Conservation (phyloP, 106 monocot species). For the Dendrobium chrysotoxum region DNA sequence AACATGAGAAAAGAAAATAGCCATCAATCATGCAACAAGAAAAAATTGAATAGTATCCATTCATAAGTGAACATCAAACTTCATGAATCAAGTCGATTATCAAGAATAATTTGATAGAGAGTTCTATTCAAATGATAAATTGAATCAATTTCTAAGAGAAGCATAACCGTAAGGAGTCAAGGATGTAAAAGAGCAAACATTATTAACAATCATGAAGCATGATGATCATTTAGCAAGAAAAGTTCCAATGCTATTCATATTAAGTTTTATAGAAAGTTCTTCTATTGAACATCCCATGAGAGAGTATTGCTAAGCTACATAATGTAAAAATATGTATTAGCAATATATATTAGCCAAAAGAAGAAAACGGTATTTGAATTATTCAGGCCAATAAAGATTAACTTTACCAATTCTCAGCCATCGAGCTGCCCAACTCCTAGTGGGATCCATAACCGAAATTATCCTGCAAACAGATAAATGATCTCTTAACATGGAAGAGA, state of each 20-base stretch:
- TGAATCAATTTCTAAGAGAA: background rate
- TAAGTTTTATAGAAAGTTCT: background rate
- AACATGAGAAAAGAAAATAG: background rate
- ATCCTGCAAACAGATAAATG: slow-evolving; percentile 41
- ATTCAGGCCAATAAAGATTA: background rate
- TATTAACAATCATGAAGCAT: background rate
- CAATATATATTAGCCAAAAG: background rate
- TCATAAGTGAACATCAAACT: background rate
- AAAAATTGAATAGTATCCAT: background rate
- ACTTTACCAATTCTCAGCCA: slow-evolving; percentile 93
- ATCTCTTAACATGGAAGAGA: background rate
- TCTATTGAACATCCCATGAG: background rate
- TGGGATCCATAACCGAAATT: slow-evolving; percentile 91
- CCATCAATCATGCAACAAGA: background rate
- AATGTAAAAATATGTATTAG: background rate
- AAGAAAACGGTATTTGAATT: slow-evolving; percentile 1
- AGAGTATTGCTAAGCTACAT: background rate
- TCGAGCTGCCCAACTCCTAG: slow-evolving; percentile 95
- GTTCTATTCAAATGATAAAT: background rate
- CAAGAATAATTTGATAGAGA: background rate
- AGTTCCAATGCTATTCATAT: background rate
- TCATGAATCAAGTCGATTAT: background rate
- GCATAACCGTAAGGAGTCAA: background rate
- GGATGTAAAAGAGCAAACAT: background rate
- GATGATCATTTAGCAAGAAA: background rate